Base-by-base conservation (phyloP, 495 filamentous ascomycete species). In the Evernia prunastri region DNA sequence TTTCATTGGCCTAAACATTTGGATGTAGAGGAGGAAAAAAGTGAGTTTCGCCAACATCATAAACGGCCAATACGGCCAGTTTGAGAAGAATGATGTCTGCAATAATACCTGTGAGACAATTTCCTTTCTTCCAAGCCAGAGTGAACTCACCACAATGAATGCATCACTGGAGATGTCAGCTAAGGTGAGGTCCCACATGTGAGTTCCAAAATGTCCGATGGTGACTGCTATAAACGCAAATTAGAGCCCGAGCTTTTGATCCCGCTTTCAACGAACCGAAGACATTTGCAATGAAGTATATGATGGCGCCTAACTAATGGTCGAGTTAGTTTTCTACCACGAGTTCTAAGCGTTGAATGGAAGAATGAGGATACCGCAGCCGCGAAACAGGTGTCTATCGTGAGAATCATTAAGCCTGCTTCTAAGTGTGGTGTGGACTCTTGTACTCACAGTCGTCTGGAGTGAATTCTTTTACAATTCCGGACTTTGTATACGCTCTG, bases 1-100 rank as follows among this genome's bases (percentile, higher is more conserved):
- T 35, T 47, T 63, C 25, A 67, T 63, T 0, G 59, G 42, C 17
- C 39, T 27, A 49, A 63, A 67, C 5, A 67, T 31, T 20, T 63
- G 42, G 17, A 67, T 27, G 51, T 67, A 67, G 5, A 67, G 29
- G 3, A 67, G 31, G 25, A 67, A 67, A 39, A 67, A 67, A 36
- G 49, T 63, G 27, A 63, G 51, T 35, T 67, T 67, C 23, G 43
- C 61, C 12, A 31, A 67, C 3, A 23, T 20, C 31, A n/a, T 47
- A n/a, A 64, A 29, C 17, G 58, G 18, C 3, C 35, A 10, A 20
- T 33, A 4, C 23, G 36, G 20, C 65, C 65, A 64, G 29, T 63
- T 58, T 35, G 33, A 1, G 37, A 63, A n/a, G 27, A 60, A 63
- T 15, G 20, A 47, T 31, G 54, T 15, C 60, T 63, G 36, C 33